Percentiles rank a stretch among this genome's conserved stretches.
Evolutionary conservation across 257 asterid species (phyloP).

Genomic region (Scutellaria minor): DNA sequence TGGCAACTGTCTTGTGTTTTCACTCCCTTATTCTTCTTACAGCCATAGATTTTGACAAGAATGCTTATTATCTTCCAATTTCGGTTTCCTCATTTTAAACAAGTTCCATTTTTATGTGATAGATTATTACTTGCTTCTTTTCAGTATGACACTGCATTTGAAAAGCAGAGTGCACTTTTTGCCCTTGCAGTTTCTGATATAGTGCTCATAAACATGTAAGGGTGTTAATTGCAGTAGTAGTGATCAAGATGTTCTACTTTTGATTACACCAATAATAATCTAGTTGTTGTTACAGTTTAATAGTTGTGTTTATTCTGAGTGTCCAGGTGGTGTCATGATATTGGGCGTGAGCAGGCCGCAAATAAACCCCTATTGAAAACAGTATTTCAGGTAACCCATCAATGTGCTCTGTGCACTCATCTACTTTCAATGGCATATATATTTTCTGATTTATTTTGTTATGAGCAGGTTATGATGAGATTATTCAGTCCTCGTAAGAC

Average conservation of each 20-base stretch:
- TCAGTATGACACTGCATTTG: constrained; percentile 97
- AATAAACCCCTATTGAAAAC: constrained; percentile 94
- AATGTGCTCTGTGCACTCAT: constrained; percentile 6
- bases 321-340: constrained; percentile 98
- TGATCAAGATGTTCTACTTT: constrained; percentile 11
- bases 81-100: constrained; percentile 8
- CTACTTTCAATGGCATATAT: constrained; percentile 17
- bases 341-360: constrained; percentile 99
- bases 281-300: constrained; percentile 4
- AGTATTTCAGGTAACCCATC: constrained; percentile 77
- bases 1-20: constrained; percentile 18
- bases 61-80: constrained; percentile 29
- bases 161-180: constrained; percentile 94
- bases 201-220: constrained; percentile 97
- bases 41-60: constrained; percentile 18
- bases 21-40: constrained; percentile 14
- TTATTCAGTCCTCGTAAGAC: constrained; percentile 96
- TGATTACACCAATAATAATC: constrained; percentile 23
- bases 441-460: constrained; percentile 41
- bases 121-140: constrained; percentile 27
- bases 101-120: constrained; percentile 24
- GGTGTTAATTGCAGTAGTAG: constrained; percentile 34
- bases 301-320: constrained; percentile 26
- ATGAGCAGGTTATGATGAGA: constrained; percentile 90
- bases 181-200: constrained; percentile 98